phyloP scores from a whole-genome alignment of 345 rosid genomes.

The Kernera saxatilis region DNA sequence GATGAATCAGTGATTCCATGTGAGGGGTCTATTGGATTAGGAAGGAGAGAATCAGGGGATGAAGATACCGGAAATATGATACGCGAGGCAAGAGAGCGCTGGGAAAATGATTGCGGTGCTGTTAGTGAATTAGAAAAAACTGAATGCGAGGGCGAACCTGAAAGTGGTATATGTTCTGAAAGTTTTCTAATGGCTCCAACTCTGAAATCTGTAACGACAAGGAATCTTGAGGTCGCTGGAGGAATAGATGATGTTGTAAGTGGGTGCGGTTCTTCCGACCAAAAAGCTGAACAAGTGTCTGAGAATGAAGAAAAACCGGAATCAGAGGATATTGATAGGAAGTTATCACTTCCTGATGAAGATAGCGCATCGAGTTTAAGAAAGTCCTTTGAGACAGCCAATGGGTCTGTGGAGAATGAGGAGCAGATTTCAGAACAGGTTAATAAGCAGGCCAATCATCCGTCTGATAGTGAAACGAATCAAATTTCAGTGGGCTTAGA shows the following conservation, averaged over 20 bases:
- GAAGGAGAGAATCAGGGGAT: not conserved
- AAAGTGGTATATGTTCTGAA: conserved; percentile 15
- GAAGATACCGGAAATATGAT: conserved; percentile 3
- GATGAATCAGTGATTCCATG: not conserved
- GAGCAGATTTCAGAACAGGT: not conserved
- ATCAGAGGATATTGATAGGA: not conserved
- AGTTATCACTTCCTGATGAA: conserved; percentile 27
- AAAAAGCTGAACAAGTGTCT: conserved; percentile 8
- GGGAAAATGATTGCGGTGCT: not conserved
- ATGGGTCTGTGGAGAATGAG: conserved; percentile 6
- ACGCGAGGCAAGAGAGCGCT: not conserved
- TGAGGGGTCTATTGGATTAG: not conserved
- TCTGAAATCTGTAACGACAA: not conserved
- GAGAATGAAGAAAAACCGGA: conserved; percentile 17
- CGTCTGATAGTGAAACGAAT: conserved; percentile 1
- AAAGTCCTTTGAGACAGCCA: conserved; percentile 16
- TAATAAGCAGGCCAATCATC: not conserved
- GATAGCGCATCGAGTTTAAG: conserved; percentile 29
- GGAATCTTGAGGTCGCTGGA: conserved; percentile 3
- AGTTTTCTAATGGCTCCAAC: not conserved
- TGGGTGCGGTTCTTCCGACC: not conserved
- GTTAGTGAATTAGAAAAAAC: conserved; percentile 6
- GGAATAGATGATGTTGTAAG: conserved; percentile 1
- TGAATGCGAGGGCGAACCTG: conserved; percentile 19
- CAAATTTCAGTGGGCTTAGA: not conserved